A percentile compares a stretch with the other conserved stretches of the same genome.
Evolutionary conservation across 2,329 filamentous ascomycete genomes (phyloP).

Genomic region (Phyllosticta ampelicida): DNA sequence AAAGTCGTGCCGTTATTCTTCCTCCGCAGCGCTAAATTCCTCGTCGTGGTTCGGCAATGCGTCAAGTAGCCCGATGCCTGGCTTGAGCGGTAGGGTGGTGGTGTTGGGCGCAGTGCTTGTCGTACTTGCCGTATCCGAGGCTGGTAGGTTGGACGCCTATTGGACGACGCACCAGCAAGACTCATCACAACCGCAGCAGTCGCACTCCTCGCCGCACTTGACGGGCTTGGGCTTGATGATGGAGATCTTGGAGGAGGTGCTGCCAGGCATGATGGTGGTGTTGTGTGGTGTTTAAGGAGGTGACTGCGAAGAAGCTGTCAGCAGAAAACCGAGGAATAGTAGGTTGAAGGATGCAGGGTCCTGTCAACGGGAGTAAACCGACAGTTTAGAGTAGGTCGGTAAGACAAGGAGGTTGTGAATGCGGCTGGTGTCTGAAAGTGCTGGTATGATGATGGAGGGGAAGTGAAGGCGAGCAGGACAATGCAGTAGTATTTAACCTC

Average conservation of each 20-base stretch:
- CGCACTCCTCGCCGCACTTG: slow-evolving; percentile 26
- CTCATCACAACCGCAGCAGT: slow-evolving; percentile 29
- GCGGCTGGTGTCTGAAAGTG: not conserved
- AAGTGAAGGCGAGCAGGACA: not conserved
- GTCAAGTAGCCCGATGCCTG: too few species aligned
- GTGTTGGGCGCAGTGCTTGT: too few species aligned
- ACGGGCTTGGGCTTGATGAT: slow-evolving; percentile 28
- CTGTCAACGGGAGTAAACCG: too few species aligned
- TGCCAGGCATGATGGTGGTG: slow-evolving; percentile 20
- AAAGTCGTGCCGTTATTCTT: too few species aligned
- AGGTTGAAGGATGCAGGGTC: not conserved
- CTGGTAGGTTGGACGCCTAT: not conserved
- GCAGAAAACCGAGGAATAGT: not conserved
- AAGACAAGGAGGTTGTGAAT: not conserved
- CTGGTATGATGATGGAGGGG: not conserved
- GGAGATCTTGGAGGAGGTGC: slow-evolving; percentile 24
- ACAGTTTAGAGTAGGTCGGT: not conserved
- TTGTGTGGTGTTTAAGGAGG: not conserved
- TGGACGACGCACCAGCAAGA: slow-evolving; percentile 25
- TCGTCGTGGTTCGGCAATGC: too few species aligned
- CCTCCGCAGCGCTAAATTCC: too few species aligned
- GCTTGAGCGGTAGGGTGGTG: too few species aligned
- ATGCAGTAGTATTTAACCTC: not conserved
- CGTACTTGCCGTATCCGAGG: too few species aligned
- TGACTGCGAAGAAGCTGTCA: not conserved